Conservation (phyloP, 1,139 yeast genomes). For the Hanseniaspora uvarum region DNA sequence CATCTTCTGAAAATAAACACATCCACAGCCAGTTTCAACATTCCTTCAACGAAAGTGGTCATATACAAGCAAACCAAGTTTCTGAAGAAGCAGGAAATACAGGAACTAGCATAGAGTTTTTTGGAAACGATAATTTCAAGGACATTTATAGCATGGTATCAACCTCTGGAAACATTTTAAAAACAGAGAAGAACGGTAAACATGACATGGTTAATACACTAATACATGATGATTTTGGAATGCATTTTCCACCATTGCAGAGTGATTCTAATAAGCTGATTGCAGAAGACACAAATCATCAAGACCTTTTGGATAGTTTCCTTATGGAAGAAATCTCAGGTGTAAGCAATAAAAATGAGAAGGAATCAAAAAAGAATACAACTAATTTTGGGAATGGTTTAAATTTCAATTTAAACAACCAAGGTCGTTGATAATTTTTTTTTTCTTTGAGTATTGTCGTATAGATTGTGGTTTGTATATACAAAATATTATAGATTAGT, state of each 20-base stretch:
- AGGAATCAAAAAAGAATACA: not conserved
- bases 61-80: not conserved
- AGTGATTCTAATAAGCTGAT: not conserved
- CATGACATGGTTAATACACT: constrained; percentile 4
- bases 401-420: not conserved
- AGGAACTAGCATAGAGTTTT: not conserved
- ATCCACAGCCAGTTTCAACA: not conserved
- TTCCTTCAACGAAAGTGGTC: not conserved
- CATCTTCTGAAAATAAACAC: not conserved
- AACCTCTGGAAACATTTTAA: not conserved
- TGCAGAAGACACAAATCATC: not conserved
- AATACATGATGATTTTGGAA: constrained; percentile 6
- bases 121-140: not conserved
- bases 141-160: not conserved
- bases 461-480: too few relatives aligned
- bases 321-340: constrained; percentile 1
- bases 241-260: not conserved
- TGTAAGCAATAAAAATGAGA: not conserved
- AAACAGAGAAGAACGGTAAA: not conserved
- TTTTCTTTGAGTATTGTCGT: too few relatives aligned
- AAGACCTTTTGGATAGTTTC: not conserved
- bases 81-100: not conserved
- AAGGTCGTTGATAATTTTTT: not conserved
- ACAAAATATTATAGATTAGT: not conserved
- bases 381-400: not conserved